phyloP scores from a whole-genome alignment of 805 yeast species.

The Pichia rugopelliculosa region DNA sequence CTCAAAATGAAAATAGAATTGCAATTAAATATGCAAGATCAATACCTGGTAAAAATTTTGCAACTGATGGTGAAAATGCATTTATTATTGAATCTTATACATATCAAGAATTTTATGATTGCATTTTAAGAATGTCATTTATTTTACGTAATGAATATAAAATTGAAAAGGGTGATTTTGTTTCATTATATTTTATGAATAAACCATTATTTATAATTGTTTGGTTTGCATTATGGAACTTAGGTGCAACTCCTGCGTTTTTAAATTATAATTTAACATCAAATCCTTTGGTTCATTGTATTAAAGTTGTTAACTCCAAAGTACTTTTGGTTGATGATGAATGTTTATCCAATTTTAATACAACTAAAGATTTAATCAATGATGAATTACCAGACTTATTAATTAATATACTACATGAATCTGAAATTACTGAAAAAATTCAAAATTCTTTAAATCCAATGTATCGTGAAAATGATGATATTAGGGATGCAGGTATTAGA shows the following conservation, averaged over 20 bases:
- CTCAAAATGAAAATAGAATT: slow-evolving; percentile 37
- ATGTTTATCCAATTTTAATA: slow-evolving; percentile 35
- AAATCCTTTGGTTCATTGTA: slow-evolving; percentile 70
- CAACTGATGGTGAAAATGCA: slow-evolving; percentile 38
- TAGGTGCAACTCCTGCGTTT: slow-evolving; percentile 86
- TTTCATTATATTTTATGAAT: slow-evolving; percentile 73
- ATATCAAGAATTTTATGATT: slow-evolving; percentile 59
- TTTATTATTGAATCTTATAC: slow-evolving; percentile 60
- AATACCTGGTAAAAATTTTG: slow-evolving; percentile 27
- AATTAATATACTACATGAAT: slow-evolving; percentile 18
- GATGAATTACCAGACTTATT: slow-evolving; percentile 26
- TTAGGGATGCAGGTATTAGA: slow-evolving; percentile 51
- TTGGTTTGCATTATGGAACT: slow-evolving; percentile 85
- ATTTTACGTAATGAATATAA: slow-evolving; percentile 58
- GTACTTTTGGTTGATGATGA: slow-evolving; percentile 67
- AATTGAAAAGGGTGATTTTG: slow-evolving; percentile 55
- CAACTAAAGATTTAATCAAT: slow-evolving; percentile 34
- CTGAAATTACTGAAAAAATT: slow-evolving; percentile 9
- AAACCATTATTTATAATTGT: slow-evolving; percentile 73
- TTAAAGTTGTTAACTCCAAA: slow-evolving; percentile 55
- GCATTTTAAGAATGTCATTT: slow-evolving; percentile 58
- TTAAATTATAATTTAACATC: slow-evolving; percentile 74
- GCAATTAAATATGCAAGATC: slow-evolving; percentile 64
- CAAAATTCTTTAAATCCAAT: slow-evolving; percentile 31
- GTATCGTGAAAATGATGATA: slow-evolving; percentile 47